Conservation (phyloP, 73 alveolate genomes). For the Uronychia setigera region DNA sequence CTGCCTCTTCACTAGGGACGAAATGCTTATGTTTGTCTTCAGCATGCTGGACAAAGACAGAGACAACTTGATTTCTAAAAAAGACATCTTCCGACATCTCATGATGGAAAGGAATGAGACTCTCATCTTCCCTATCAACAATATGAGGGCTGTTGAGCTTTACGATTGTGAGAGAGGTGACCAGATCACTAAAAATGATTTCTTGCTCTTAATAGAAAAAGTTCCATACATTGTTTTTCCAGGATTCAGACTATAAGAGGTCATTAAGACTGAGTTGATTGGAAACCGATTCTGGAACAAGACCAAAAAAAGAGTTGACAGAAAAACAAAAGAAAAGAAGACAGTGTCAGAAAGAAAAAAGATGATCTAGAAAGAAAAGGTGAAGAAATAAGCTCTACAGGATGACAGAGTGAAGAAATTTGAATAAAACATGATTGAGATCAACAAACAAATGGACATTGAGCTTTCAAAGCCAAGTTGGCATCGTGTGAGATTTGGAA, state of each 20-base stretch:
- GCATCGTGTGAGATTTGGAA: constrained; percentile 14
- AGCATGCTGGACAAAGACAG: constrained; percentile 70
- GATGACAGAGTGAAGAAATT: constrained; percentile 27
- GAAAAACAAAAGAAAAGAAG: constrained; percentile 52
- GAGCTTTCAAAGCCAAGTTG: constrained; percentile 19
- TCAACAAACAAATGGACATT: constrained; percentile 18
- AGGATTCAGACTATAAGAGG: constrained; percentile 48
- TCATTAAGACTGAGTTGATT: constrained; percentile 41
- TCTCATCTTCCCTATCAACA: constrained; percentile 44
- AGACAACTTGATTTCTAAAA: constrained; percentile 63
- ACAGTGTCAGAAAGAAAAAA: constrained; percentile 50
- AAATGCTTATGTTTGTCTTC: constrained; percentile 66
- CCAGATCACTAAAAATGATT: constrained; percentile 37
- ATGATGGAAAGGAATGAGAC: constrained; percentile 33
- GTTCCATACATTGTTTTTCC: constrained; percentile 64
- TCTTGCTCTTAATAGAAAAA: constrained; percentile 20
- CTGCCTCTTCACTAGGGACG: constrained; percentile 56
- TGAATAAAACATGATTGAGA: constrained; percentile 25
- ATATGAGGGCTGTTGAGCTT: constrained; percentile 63
- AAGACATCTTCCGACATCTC: constrained; percentile 53
- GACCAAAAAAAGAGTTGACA: constrained; percentile 36
- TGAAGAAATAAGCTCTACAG: constrained; percentile 38
- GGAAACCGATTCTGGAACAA: constrained; percentile 58
- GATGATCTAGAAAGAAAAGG: constrained; percentile 33
- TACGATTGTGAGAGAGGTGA: constrained; percentile 58